A percentile compares a stretch with the other conserved stretches of the same genome.
Evolutionary conservation across 1,139 yeast genomes (phyloP).

Genomic region (Geotrichum klebahnii): DNA sequence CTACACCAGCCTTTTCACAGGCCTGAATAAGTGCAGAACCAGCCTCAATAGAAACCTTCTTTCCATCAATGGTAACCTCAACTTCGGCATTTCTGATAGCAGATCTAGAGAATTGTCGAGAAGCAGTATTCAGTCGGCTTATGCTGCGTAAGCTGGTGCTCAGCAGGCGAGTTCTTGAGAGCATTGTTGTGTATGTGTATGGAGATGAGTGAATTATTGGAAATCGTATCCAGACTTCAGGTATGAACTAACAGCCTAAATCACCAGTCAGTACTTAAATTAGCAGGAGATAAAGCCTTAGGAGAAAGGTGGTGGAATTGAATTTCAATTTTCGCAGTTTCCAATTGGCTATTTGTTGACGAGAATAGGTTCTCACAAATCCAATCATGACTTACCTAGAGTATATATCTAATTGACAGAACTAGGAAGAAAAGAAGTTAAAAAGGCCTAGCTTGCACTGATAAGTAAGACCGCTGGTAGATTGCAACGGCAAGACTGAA

Average conservation of each 20-base stretch:
- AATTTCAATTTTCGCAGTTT: neutral
- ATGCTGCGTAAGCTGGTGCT: constrained; percentile 19
- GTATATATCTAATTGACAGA: neutral
- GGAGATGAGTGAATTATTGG: too few species aligned
- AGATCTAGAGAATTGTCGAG: constrained; percentile 35
- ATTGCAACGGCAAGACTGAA: neutral
- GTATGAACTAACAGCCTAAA: neutral
- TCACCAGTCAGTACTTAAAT: constrained; percentile 5
- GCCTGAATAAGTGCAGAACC: constrained; percentile 89
- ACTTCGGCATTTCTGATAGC: constrained; percentile 51
- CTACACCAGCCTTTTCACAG: constrained; percentile 85
- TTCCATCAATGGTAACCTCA: constrained; percentile 73
- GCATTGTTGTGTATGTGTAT: constrained; percentile 20
- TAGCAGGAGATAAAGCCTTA: too few species aligned
- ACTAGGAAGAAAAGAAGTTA: neutral
- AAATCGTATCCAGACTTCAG: neutral
- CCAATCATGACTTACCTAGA: neutral
- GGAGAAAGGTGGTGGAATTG: neutral
- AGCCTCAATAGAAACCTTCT: constrained; percentile 71
- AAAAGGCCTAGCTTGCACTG: neutral
- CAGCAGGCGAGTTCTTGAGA: constrained; percentile 24
- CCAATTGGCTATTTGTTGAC: neutral
- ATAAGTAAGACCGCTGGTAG: neutral
- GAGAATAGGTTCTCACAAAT: neutral
- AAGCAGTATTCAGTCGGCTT: constrained; percentile 19